phyloP scores from a whole-genome alignment of 768 basidiomycete genomes.

The Suillus americanus region DNA sequence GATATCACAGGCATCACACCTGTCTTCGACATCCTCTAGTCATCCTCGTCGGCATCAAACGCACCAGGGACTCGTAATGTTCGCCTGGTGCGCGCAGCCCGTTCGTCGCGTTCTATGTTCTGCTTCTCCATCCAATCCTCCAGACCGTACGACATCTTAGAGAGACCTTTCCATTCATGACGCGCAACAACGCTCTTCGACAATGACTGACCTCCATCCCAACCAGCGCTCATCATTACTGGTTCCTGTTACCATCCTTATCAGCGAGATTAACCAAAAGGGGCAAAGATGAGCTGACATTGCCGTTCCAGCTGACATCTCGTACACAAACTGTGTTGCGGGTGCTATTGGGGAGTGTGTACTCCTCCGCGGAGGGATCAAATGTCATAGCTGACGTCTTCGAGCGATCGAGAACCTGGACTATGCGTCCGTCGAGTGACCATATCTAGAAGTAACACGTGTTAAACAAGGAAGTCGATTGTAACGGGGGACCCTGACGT shows the following conservation, averaged over 20 bases:
- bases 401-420: conserved; percentile 82
- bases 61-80: conserved; percentile 26
- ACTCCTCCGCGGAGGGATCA: conserved; percentile 70
- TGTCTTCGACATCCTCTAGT: conserved; percentile 8
- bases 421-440: conserved; percentile 87
- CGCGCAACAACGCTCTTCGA: conserved; percentile 70
- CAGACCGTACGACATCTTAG: conserved; percentile 62
- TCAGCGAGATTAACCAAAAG: background rate
- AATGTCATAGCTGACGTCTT: conserved; percentile 66
- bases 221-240: conserved; percentile 87
- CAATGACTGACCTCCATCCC: conserved; percentile 57
- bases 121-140: conserved; percentile 76
- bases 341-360: conserved; percentile 23
- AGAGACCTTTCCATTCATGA: conserved; percentile 95
- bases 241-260: conserved; percentile 57
- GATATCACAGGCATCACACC: background rate
- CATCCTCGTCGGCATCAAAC: conserved; percentile 20
- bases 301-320: conserved; percentile 94
- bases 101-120: conserved; percentile 33
- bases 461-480: conserved; percentile 6
- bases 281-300: conserved; percentile 1
- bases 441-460: conserved; percentile 63
- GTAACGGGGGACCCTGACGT: conserved; percentile 47
- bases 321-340: conserved; percentile 63
- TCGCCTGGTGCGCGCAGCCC: conserved; percentile 10